Evolutionary conservation across 163 green algal genomes (phyloP).

Genomic region (Chloromonas sp.): DNA sequence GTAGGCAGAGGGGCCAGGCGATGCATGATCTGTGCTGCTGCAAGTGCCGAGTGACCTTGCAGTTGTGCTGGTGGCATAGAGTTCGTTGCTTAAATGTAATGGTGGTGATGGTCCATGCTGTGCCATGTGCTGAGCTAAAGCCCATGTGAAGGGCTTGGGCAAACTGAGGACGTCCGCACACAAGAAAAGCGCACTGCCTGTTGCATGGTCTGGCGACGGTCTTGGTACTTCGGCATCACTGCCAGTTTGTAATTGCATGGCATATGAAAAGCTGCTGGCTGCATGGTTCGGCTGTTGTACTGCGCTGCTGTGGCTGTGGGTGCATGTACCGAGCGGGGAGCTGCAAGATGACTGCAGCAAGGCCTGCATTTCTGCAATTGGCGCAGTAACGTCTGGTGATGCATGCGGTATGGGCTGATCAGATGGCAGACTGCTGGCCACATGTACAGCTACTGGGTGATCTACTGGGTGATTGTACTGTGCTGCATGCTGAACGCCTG

Average conservation of each 20-base stretch:
- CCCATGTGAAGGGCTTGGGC: not conserved
- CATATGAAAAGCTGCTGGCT: not conserved
- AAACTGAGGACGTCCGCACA: not conserved
- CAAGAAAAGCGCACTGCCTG: not conserved
- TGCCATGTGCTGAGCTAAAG: not conserved
- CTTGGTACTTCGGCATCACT: too few relatives aligned
- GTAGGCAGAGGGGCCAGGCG: too few relatives aligned
- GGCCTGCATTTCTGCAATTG: not conserved
- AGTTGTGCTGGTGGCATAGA: not conserved
- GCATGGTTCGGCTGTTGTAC: not conserved
- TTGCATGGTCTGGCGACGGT: not conserved
- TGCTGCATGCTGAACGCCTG: not conserved
- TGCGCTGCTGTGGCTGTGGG: not conserved
- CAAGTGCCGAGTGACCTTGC: not conserved
- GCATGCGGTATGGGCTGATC: not conserved
- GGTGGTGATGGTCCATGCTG: not conserved
- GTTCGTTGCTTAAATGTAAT: too few relatives aligned
- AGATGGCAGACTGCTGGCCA: not conserved
- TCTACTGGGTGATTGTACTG: not conserved
- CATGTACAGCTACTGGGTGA: too few relatives aligned
- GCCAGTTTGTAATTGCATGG: too few relatives aligned
- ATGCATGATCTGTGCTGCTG: not conserved
- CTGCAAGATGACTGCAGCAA: not conserved
- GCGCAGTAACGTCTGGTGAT: not conserved
- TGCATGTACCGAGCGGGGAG: not conserved